Conservation (phyloP, 2,329 filamentous ascomycete genomes). For the Orbilia brochopaga region DNA sequence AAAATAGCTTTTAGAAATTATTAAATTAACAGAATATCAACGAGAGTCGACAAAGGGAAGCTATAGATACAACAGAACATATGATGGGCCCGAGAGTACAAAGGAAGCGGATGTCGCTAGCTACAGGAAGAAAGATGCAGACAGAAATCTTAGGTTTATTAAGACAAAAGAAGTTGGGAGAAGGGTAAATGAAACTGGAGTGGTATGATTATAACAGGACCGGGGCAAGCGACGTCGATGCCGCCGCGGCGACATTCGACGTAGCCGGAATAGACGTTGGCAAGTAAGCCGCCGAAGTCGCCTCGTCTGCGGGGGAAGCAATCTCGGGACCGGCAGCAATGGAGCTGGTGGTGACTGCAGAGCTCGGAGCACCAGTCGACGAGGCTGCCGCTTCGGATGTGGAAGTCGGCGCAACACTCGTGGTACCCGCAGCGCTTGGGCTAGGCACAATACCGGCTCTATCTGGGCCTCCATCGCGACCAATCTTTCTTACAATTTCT, state of each 20-base stretch:
- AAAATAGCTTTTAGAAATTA: background rate
- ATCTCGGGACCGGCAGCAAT: background rate
- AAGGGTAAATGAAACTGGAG: background rate
- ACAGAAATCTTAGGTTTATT: too few species aligned
- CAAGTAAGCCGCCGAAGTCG: background rate
- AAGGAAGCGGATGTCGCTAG: conserved; percentile 4
- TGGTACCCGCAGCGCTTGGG: background rate
- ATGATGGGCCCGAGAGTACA: background rate
- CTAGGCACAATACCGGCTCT: conserved; percentile 20
- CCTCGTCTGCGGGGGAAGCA: background rate
- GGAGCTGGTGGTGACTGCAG: background rate
- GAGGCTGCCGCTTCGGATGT: conserved; percentile 8
- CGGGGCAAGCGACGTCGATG: background rate
- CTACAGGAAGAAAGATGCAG: background rate
- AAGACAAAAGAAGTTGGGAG: background rate
- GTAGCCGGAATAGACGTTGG: background rate
- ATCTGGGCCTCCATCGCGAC: conserved; percentile 38
- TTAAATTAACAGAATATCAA: background rate
- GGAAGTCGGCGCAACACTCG: background rate
- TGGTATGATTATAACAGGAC: background rate
- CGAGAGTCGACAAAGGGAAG: background rate
- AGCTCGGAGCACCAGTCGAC: background rate
- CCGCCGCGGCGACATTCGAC: background rate
- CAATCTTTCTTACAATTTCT: conserved; percentile 41
- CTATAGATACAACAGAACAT: background rate